Evolutionary conservation across 1,284 basidiomycete genomes (phyloP).

Genomic region (Hemileia vastatrix): DNA sequence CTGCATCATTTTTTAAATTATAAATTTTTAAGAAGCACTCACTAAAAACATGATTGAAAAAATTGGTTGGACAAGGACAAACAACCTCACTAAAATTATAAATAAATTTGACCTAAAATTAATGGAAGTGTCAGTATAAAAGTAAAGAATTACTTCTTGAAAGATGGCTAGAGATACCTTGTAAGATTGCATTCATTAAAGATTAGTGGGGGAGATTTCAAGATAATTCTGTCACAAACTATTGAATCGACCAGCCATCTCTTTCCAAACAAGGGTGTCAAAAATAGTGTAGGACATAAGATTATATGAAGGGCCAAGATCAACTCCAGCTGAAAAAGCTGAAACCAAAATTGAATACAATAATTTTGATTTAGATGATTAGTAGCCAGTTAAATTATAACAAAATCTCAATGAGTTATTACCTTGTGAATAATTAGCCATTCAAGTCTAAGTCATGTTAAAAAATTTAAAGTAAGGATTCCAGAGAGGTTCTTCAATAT

Average conservation of each 20-base stretch:
- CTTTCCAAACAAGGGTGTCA: conserved; percentile 59
- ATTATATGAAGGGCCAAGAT: conserved; percentile 26
- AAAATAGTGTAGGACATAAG: conserved; percentile 75
- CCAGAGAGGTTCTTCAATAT: conserved; percentile 87
- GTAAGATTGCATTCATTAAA: conserved; percentile 42
- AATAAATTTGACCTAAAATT: conserved; percentile 32
- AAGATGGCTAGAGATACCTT: neutral
- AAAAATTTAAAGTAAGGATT: conserved; percentile 79
- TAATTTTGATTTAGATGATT: too few relatives aligned
- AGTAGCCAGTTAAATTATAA: neutral
- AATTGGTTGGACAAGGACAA: conserved; percentile 83
- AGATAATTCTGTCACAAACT: conserved; percentile 74
- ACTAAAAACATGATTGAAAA: conserved; percentile 85
- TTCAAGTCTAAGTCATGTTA: conserved; percentile 62
- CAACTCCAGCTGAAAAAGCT: conserved; percentile 2
- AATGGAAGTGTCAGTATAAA: neutral
- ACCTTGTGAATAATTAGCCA: conserved; percentile 95
- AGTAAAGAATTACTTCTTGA: too few relatives aligned
- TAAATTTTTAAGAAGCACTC: conserved; percentile 25
- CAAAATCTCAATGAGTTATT: conserved; percentile 27
- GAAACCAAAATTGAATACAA: neutral
- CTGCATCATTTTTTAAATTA: conserved; percentile 7
- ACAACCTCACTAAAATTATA: conserved; percentile 47
- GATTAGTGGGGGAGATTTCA: conserved; percentile 63
- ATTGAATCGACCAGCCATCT: conserved; percentile 81